Evolutionary conservation across 73 alveolate species (phyloP).

Genomic region (Durusdinium trenchii): DNA sequence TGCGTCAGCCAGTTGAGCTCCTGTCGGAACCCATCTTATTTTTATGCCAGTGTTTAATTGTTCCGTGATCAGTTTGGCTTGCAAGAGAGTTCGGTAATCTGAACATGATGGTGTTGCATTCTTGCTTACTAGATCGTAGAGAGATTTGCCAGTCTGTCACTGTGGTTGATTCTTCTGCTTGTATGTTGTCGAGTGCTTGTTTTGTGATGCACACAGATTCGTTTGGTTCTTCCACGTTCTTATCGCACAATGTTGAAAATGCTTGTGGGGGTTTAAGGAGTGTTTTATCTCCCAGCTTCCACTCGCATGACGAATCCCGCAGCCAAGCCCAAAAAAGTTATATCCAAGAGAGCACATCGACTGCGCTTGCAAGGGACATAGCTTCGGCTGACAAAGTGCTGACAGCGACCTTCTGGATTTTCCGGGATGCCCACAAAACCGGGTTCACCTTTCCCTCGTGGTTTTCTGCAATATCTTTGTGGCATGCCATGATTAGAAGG

Average conservation of each 20-base stretch:
- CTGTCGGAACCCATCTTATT: background rate
- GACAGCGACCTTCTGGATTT: background rate
- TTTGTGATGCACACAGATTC: background rate
- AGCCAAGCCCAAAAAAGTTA: background rate
- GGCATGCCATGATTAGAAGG: too few species aligned
- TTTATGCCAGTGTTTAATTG: background rate
- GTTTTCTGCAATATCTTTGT: too few species aligned
- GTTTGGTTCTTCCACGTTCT: background rate
- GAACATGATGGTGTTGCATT: too few species aligned
- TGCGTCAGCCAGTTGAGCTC: background rate
- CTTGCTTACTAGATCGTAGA: too few species aligned
- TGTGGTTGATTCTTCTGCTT: background rate
- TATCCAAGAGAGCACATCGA: background rate
- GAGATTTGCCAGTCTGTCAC: too few species aligned
- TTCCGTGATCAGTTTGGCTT: background rate
- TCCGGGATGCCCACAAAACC: background rate
- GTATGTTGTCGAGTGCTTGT: too few species aligned
- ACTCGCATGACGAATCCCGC: too few species aligned
- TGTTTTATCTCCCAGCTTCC: too few species aligned
- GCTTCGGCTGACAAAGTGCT: background rate
- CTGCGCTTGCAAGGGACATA: background rate
- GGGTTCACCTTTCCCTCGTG: too few species aligned
- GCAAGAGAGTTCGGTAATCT: too few species aligned
- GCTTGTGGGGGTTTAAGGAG: background rate
- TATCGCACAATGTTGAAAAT: background rate